Evolutionary conservation across 148 eudicot species (phyloP).

Genomic region (Suaeda aralocaspica): DNA sequence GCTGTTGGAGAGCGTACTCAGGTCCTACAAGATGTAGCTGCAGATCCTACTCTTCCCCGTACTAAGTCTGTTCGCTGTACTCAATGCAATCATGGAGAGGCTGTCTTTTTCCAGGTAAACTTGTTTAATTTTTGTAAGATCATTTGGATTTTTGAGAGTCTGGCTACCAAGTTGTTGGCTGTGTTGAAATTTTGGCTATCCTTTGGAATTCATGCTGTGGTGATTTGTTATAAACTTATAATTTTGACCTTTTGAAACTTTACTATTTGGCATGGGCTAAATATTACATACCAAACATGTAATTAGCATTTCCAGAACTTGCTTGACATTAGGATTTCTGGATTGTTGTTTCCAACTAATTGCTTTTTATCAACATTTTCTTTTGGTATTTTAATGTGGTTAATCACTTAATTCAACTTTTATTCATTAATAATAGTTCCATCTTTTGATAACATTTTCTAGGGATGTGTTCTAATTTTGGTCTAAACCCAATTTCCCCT

Average conservation of each 20-base stretch:
- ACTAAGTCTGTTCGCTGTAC: slow-evolving; percentile 86
- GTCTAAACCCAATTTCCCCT: too few relatives aligned
- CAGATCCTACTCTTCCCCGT: slow-evolving; percentile 96
- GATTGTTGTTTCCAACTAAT: not conserved
- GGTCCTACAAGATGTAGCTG: slow-evolving; percentile 94
- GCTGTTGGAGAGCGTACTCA: slow-evolving; percentile 86
- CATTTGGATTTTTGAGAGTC: not conserved
- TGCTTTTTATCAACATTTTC: not conserved
- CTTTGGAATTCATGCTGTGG: not conserved
- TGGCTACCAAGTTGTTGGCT: not conserved
- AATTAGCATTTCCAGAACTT: not conserved
- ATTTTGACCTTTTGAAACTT: too few relatives aligned
- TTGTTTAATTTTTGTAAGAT: slow-evolving; percentile 9
- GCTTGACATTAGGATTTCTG: not conserved
- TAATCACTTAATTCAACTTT: too few relatives aligned
- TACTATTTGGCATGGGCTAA: not conserved
- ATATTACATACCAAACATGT: not conserved
- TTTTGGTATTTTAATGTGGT: too few relatives aligned
- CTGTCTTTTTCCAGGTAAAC: slow-evolving; percentile 93
- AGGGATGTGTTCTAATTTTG: too few relatives aligned
- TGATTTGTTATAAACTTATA: too few relatives aligned
- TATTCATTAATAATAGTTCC: too few relatives aligned
- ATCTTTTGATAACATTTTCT: too few relatives aligned
- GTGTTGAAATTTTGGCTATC: not conserved
- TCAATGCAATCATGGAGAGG: slow-evolving; percentile 90